These are phyloP conservation scores for Metschnikowia noctiluminum DNA, from an alignment of 805 yeast genomes.

Conservation along the genomic window DNA sequence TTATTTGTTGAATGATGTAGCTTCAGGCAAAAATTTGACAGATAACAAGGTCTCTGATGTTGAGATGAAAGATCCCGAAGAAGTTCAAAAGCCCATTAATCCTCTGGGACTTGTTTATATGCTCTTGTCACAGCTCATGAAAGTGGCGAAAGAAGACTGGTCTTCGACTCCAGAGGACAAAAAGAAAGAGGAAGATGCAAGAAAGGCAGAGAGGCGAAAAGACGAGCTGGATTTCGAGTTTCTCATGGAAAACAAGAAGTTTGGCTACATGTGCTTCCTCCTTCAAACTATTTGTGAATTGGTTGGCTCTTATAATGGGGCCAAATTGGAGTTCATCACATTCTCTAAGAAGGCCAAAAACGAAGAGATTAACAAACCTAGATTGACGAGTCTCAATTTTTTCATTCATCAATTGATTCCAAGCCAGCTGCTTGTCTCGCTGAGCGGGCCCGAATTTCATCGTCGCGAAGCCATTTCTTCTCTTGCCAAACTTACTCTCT, in stretches of 20 bases:
- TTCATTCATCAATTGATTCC: slow-evolving; percentile 72
- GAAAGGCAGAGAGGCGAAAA: slow-evolving; percentile 2
- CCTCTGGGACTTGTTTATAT: slow-evolving; percentile 60
- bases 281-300: slow-evolving; percentile 68
- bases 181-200: slow-evolving; percentile 1
- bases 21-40: slow-evolving; percentile 4
- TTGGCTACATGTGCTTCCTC: slow-evolving; percentile 65
- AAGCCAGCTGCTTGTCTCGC: slow-evolving; percentile 41
- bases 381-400: slow-evolving; percentile 73
- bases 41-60: slow-evolving; percentile 19
- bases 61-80: slow-evolving; percentile 27
- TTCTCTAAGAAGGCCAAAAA: slow-evolving; percentile 56
- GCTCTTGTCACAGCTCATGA: slow-evolving; percentile 64
- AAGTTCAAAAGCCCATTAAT: slow-evolving; percentile 7
- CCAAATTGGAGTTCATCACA: slow-evolving; percentile 78
- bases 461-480: slow-evolving; percentile 56
- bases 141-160: slow-evolving; percentile 38
- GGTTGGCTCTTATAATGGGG: slow-evolving; percentile 71
- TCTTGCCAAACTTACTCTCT: slow-evolving; percentile 57
- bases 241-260: slow-evolving; percentile 49
- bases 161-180: slow-evolving; percentile 15
- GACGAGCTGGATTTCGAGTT: slow-evolving; percentile 13
- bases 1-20: slow-evolving; percentile 13
- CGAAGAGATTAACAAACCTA: slow-evolving; percentile 52
- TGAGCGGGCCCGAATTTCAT: slow-evolving; percentile 39